Evolutionary conservation across 2,329 filamentous ascomycete genomes (phyloP), one percentile per base, ranked within the genome.

Genomic region (Stagonosporopsis chrysanthemi): DNA sequence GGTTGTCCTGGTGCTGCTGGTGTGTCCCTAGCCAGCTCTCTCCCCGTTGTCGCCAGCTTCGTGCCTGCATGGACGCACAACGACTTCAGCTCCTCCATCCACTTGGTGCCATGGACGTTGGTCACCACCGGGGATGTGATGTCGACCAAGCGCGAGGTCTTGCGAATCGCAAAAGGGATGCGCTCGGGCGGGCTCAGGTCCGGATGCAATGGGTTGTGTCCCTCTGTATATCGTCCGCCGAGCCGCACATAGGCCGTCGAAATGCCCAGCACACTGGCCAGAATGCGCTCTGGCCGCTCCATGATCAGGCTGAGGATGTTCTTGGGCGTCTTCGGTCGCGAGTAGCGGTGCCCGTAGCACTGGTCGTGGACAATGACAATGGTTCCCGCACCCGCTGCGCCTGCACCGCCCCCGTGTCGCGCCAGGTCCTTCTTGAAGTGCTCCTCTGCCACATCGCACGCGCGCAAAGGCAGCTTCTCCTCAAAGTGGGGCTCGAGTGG

Each of bases 261-360:
- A 6, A 97, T 83, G 2, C 95, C 95, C 46, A 97, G 74, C 0
- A 94, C 86, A 58, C 88, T 88, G 4, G 95, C 95, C 66, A 90
- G 90, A 62, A 99, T 88, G 57, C 95, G 84, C 79, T 99, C 95
- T 0, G 95, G 95, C 11, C 95, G 85, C 78, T 99, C 95, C 45
- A 99, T 93, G 63, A 99, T 97, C 54, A 88, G 90, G 68, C 82
- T 86, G 1, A 98, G 82, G 15, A 85, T 84, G 41, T 81, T 83
- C 68, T 89, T 89, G 22, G 87, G 89, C 0, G 92, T 89, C 66
- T 90, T 88, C 4, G 92, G 92, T 41, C 95, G 85, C 11, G 93
- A 91, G 76, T 88, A 99, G 22, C 92, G 88, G 78, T 99, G 95
- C 23, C 94, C 93, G 74, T 98, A 99, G 77, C 94, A 97, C 50